Evolutionary conservation across 345 rosid genomes (phyloP), one percentile per base, ranked within the genome.

Genomic region (Populus tremula): DNA sequence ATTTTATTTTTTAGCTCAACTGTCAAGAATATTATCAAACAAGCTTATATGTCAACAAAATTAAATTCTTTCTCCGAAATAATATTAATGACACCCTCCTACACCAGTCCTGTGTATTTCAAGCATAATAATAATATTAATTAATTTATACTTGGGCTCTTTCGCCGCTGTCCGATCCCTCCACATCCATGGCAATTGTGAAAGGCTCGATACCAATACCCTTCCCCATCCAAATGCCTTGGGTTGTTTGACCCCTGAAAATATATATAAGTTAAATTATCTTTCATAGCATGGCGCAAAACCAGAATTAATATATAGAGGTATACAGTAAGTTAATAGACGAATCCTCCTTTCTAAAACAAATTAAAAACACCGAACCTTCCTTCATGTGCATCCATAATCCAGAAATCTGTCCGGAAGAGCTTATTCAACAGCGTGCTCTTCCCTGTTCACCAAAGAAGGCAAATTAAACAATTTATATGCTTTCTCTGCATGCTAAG

Each of bases 101-200:
- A 29, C 29, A 29, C 29, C 29, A 29, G 29, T 29, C 2, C 31
- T 29, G 31, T 29, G 2, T 1, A 29, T 29, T 1, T 29, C 2
- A 29, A 1, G 2, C 2, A 1, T 1, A 29, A 29, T 29, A 29
- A 1, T 1, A 29, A 29, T 1, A 1, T 29, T 31, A 36, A 36
- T 36, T 36, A 36, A 36, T 36, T 36, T 0, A 5, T 80, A 91
- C 97, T 94, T 92, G 94, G 64, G 93, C 97, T 74, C 97, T 86
- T 84, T 92, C 97, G 83, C 94, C 89, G 29, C 93, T 91, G 75
- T 92, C 94, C 5, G 94, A 90, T 64, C 97, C 94, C 87, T 92
- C 97, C 81, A 92, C 85, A 85, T 92, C 97, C 91, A 90, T 86
- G 27, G 91, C 94, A 80, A 89, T 61, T 21, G 94, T 92, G 69